Evolutionary conservation across 2,329 filamentous ascomycete species (phyloP), one percentile per base, ranked within the genome.

Genomic region (Penicillium digitatum): DNA sequence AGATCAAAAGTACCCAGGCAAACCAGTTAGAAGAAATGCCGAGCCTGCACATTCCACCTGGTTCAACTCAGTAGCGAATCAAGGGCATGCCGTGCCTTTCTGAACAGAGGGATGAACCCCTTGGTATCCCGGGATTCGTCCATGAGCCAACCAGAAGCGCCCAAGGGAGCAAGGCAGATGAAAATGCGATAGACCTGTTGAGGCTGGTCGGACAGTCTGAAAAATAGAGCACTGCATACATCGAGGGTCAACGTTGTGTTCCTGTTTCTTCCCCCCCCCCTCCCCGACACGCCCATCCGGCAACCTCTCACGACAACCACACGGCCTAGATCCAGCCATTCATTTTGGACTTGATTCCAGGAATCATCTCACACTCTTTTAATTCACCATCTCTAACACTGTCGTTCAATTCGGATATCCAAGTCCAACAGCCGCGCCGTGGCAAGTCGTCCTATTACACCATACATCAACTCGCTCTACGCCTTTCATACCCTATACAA

Each of bases 311-410:
- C 31, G 12, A 46, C 31, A 37, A 31, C 22, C 31, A 54, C 50
- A 14, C 18, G 43, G 54, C 40, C 58, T 46, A 60, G 53, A 56
- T 60, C 58, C 42, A 48, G 54, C 58, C 62, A 44, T 55, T 62
- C 61, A 10, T 62, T 64, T 57, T 16, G 31, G 29, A 20, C 39
- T 44, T 31, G 7, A 16, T 29, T 34, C 2, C 22, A 12, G 14
- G 20, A 27, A 24, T 38, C 51, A 16, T 6, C 2, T 32, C 11
- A 42, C 52, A 51, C 54, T 44, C 31, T 10, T 45, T 46, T 56
- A 26, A 26, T 18, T 2, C 3, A 20, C 14, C 14, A 1, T 16
- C 16, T 18, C 24, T 16, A 8, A 26, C 10, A 12, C 14, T 24
- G 16, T 18, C 45, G 24, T 40, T 53, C 35, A 18, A 43, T 59